A percentile compares a stretch with the other conserved stretches of the same genome.
Conservation (phyloP, 108 stramenopile genomes). For the Pinguiococcus pyrenoidosus region DNA sequence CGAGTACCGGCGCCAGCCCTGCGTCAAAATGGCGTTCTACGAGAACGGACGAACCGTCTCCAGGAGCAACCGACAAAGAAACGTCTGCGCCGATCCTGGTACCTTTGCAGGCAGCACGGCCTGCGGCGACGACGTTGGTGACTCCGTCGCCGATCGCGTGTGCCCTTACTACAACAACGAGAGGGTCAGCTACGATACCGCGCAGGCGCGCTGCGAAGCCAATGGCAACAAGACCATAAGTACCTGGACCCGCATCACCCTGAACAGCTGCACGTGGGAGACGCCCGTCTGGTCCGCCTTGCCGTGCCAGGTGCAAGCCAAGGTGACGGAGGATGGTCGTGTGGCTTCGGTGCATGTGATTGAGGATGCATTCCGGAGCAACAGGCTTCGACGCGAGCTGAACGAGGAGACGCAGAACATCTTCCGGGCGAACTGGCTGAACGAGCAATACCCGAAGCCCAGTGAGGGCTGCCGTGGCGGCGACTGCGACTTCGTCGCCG, state of each 20-base stretch:
- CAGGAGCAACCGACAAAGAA: neutral
- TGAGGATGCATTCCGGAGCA: too few relatives aligned
- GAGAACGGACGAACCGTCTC: slow-evolving; percentile 23
- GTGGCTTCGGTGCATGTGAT: slow-evolving; percentile 49
- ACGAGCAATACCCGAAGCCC: neutral
- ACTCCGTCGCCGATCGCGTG: neutral
- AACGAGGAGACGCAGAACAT: slow-evolving; percentile 30
- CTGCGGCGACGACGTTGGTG: slow-evolving; percentile 16
- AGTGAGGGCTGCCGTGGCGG: slow-evolving; percentile 22
- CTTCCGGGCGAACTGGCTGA: slow-evolving; percentile 38
- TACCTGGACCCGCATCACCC: too few relatives aligned
- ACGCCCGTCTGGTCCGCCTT: slow-evolving; percentile 35
- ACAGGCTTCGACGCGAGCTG: too few relatives aligned
- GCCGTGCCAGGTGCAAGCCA: slow-evolving; percentile 34
- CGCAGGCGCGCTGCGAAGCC: slow-evolving; percentile 18
- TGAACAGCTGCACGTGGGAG: slow-evolving; percentile 12
- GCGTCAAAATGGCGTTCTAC: slow-evolving; percentile 41
- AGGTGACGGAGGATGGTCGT: slow-evolving; percentile 40
- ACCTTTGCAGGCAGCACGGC: slow-evolving; percentile 19
- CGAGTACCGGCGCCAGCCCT: slow-evolving; percentile 41
- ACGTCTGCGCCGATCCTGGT: slow-evolving; percentile 33
- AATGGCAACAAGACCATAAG: too few relatives aligned
- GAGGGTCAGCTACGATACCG: slow-evolving; percentile 11
- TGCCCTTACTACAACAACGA: slow-evolving; percentile 33
- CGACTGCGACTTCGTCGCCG: neutral